phyloP scores from a whole-genome alignment of 192 early-diverging fungal species.

The Piromyces sp. region DNA sequence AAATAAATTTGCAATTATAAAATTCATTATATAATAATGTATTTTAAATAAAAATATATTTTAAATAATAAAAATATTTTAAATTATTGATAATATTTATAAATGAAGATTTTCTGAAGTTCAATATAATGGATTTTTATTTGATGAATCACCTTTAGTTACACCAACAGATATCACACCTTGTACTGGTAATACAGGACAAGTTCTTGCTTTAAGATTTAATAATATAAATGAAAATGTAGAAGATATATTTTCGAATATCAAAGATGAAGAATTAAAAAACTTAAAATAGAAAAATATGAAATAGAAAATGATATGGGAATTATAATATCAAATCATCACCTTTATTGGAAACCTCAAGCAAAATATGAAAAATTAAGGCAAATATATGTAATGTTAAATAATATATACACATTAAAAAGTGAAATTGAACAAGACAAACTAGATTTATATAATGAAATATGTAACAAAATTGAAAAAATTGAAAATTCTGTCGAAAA shows the following conservation, averaged over 20 bases:
- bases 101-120: not conserved
- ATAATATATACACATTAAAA: not conserved
- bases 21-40: too few species aligned
- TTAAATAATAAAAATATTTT: too few species aligned
- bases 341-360: not conserved
- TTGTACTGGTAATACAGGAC: not conserved
- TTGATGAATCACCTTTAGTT: not conserved
- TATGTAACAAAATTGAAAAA: not conserved
- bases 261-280: not conserved
- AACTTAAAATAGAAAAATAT: not conserved
- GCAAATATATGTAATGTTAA: not conserved
- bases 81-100: not conserved
- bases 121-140: not conserved
- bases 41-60: too few species aligned
- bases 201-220: not conserved
- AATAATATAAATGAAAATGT: not conserved
- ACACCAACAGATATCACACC: not conserved
- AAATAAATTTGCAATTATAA: too few species aligned
- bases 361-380: not conserved
- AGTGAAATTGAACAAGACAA: not conserved
- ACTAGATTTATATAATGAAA: not conserved
- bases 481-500: not conserved
- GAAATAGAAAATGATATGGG: not conserved
- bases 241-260: not conserved
- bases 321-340: not conserved